phyloP scores from a whole-genome alignment of 1,139 yeast genomes.

The Arxiozyma telluris region DNA sequence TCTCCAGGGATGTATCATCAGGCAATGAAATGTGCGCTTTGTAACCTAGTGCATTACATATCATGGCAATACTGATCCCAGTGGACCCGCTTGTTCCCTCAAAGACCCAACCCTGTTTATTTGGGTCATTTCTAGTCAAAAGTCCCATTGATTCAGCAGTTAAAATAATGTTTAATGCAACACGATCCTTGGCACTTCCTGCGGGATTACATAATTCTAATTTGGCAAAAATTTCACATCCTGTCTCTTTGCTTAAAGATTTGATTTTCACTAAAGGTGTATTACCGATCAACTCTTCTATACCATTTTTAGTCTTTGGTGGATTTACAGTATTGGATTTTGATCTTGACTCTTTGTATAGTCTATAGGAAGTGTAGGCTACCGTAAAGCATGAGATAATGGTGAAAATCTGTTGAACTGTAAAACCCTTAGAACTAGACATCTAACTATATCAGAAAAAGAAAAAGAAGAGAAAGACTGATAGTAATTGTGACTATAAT shows the following conservation, averaged over 20 bases:
- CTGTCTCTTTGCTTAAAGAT: constrained; percentile 66
- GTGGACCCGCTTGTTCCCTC: constrained; percentile 97
- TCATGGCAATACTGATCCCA: constrained; percentile 84
- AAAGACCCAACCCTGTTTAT: constrained; percentile 38
- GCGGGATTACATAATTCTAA: constrained; percentile 83
- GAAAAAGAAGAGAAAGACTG: no score
- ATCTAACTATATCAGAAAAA: background rate
- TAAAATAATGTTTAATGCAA: constrained; percentile 74
- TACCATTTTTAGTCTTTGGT: constrained; percentile 28
- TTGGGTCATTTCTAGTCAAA: constrained; percentile 43
- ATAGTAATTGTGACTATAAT: no score
- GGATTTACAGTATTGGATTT: background rate
- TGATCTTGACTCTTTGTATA: background rate
- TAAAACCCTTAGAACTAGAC: background rate
- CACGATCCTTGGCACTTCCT: constrained; percentile 92
- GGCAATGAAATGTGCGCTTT: constrained; percentile 90
- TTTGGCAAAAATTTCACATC: constrained; percentile 80
- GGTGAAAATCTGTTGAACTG: background rate
- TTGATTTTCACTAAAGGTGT: constrained; percentile 77
- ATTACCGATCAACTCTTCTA: constrained; percentile 71
- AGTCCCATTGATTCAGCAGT: constrained; percentile 55
- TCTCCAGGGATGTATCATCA: constrained; percentile 84
- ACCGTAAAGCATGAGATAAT: background rate
- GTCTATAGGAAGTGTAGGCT: constrained; percentile 1
- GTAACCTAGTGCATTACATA: constrained; percentile 83